Percentiles rank a stretch among this genome's conserved stretches.
These are phyloP conservation scores for Calonectria fujianensis DNA, from an alignment of 2,329 filamentous ascomycete genomes.

Conservation along the genomic window DNA sequence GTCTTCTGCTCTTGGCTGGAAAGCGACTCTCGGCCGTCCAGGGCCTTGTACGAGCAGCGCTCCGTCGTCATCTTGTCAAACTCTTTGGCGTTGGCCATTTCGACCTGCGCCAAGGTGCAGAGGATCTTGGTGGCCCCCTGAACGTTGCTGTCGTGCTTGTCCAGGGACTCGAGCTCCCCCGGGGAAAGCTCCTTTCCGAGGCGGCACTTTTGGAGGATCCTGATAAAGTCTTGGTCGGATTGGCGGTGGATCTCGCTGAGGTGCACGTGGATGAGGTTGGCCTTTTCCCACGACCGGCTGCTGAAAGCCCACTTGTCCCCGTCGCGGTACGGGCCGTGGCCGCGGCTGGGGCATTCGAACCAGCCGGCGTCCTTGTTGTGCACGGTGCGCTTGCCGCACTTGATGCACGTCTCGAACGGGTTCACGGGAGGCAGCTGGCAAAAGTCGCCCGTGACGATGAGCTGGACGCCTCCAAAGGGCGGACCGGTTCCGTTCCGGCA, in stretches of 20 bases:
- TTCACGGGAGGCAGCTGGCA: conserved; percentile 76
- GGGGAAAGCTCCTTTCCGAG: conserved; percentile 63
- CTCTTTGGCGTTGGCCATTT: conserved; percentile 24
- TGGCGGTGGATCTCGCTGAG: conserved; percentile 76
- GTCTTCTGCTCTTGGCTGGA: too few relatives aligned
- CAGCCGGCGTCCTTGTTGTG: not conserved
- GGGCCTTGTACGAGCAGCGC: conserved; percentile 25
- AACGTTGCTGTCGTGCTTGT: conserved; percentile 66
- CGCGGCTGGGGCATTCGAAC: conserved; percentile 55
- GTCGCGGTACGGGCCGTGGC: conserved; percentile 63
- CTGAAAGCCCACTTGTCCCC: conserved; percentile 77
- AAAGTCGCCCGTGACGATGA: conserved; percentile 67
- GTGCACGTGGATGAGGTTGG: conserved; percentile 71
- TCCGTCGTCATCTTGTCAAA: conserved; percentile 41
- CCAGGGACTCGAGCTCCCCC: conserved; percentile 63
- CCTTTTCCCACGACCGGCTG: conserved; percentile 72
- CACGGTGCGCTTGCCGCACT: conserved; percentile 41
- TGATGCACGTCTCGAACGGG: conserved; percentile 64
- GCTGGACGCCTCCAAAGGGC: conserved; percentile 53
- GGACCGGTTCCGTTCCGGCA: not conserved
- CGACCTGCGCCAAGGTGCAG: conserved; percentile 38
- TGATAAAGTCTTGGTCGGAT: conserved; percentile 71
- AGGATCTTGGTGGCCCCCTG: conserved; percentile 48
- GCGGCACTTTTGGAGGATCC: conserved; percentile 73
- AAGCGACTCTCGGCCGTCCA: conserved; percentile 32